Base-by-base conservation (phyloP, 495 filamentous ascomycete species). In the Schizothecium vesticola region DNA sequence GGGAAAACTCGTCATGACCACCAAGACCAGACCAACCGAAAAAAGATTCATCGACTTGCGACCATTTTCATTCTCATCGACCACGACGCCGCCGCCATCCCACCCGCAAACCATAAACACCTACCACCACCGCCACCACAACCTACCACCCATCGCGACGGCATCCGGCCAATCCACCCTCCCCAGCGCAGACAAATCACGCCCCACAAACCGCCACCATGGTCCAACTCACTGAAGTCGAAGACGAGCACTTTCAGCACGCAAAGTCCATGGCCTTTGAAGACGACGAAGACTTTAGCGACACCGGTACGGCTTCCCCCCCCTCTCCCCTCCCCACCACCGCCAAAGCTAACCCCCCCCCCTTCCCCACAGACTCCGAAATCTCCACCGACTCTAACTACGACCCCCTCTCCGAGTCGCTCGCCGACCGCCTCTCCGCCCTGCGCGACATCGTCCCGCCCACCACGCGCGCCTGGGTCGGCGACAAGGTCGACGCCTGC, bases 181-280 rank as follows among this genome's bases (percentile, higher is more conserved):
- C 24, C 22, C 19, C 26, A 67, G 43, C n/a, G 28, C 55, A 67
- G 23, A 61, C 58, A 26, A 51, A 59, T 33, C 62, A 63, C 51
- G 64, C 59, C 63, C 61, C 33, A 22, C 36, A 61, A 67, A 73
- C 55, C 78, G 75, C 67, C 82, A 94, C 78, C 74, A 99, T 99
- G 95, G 95, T 99, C 77, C 91, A 96, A 81, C 91, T 99, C 71
- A 89, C 89, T 72, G 96, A 97, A 82, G 94, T 99, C 76, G 89
- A 94, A 70, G 95, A 99, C 78, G 93, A 96, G 83, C 92, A 95
- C 79, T 97, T 97, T 84, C 82, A 87, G 76, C 79, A 89, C 73
- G 90, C 91, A 79, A 88, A 90, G 71, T 82, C 84, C 60, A 82
- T 81, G 7, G 59, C 57, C 12, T 68, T 90, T 68, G 90, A 95